phyloP scores from a whole-genome alignment of 139 green algal genomes.

The Chlorella sorokiniana region DNA sequence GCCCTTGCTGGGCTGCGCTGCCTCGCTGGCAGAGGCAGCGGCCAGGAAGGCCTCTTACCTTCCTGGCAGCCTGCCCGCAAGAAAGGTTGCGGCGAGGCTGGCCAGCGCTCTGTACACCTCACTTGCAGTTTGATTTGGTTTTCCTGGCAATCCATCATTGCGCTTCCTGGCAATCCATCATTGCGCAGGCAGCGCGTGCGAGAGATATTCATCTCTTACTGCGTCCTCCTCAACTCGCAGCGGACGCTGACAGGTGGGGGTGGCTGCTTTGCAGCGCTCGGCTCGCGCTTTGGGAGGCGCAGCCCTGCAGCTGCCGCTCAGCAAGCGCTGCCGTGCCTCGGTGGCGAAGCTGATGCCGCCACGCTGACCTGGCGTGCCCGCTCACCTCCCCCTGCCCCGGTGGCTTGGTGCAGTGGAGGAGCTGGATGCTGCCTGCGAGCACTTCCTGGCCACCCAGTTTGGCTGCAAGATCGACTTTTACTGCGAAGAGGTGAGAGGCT shows the following conservation, averaged over 20 bases:
- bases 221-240: constrained; percentile 29
- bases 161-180: not conserved
- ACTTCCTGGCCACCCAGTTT: constrained; percentile 51
- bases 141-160: not conserved
- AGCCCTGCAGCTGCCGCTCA: not conserved
- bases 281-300: not conserved
- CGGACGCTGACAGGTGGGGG: constrained; percentile 5
- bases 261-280: not conserved
- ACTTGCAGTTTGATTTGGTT: not conserved
- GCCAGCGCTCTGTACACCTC: not conserved
- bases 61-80: too few species aligned
- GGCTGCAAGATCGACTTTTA: constrained; percentile 62
- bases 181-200: constrained; percentile 37
- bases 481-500: constrained; percentile 33
- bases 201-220: constrained; percentile 47
- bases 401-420: not conserved
- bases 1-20: not conserved
- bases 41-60: too few species aligned
- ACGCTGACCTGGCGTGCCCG: too few species aligned
- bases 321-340: not conserved
- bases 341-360: not conserved
- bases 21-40: too few species aligned
- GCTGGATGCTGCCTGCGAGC: constrained; percentile 56
- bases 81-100: too few species aligned
- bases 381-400: too few species aligned